phyloP scores from a whole-genome alignment of 805 yeast species.

The Yamadazyma insecticola region DNA sequence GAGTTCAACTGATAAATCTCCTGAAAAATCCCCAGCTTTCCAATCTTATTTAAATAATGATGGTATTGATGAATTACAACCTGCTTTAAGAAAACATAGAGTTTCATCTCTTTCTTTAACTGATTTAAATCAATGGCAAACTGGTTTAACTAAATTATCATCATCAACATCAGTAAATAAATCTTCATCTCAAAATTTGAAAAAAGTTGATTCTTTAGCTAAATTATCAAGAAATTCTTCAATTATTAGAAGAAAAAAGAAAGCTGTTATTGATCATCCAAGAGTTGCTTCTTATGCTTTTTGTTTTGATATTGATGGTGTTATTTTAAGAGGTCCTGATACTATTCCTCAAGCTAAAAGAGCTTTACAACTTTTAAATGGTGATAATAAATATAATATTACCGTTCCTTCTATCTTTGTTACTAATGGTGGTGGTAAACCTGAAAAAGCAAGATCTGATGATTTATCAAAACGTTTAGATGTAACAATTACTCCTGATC shows the following conservation, averaged over 20 bases:
- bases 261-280: constrained; percentile 56
- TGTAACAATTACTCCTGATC: constrained; percentile 62
- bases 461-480: constrained; percentile 63
- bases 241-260: constrained; percentile 44
- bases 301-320: constrained; percentile 93
- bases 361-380: constrained; percentile 70
- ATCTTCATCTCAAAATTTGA: constrained; percentile 28
- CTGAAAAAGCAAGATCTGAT: constrained; percentile 67
- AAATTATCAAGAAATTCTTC: constrained; percentile 44
- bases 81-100: constrained; percentile 55
- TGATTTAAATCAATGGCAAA: constrained; percentile 62
- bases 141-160: constrained; percentile 37
- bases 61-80: constrained; percentile 65
- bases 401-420: constrained; percentile 80
- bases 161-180: constrained; percentile 33
- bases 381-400: constrained; percentile 71
- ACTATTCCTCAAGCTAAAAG: constrained; percentile 76
- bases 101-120: constrained; percentile 65
- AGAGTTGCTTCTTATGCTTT: constrained; percentile 81
- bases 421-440: constrained; percentile 91
- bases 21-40: constrained; percentile 16
- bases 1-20: constrained; percentile 3
- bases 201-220: constrained; percentile 41
- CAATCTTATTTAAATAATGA: constrained; percentile 67
- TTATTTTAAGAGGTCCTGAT: constrained; percentile 76